A percentile compares a stretch with the other conserved stretches of the same genome.
These are phyloP conservation scores for Bremia lactucae DNA, from an alignment of 352 stramenopile species.

Conservation along the genomic window DNA sequence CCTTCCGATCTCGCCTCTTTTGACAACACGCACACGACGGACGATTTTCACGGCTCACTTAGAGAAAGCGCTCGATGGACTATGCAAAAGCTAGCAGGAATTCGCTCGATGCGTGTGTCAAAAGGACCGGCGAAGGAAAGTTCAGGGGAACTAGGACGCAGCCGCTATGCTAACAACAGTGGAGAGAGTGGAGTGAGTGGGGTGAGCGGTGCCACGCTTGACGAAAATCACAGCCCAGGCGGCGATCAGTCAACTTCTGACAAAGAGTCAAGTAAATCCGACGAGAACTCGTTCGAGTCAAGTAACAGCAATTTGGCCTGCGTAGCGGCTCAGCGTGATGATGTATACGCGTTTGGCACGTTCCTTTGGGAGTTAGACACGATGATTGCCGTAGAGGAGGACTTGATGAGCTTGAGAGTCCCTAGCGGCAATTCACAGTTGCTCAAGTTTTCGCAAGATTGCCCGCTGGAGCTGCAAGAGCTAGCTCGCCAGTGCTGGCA, in stretches of 20 bases:
- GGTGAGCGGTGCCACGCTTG: conserved; percentile 18
- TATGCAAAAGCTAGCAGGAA: conserved; percentile 26
- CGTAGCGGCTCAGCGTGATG: conserved; percentile 23
- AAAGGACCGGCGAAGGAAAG: conserved; percentile 3
- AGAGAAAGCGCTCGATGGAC: conserved; percentile 34
- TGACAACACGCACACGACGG: conserved; percentile 8
- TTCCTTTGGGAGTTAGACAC: conserved; percentile 71
- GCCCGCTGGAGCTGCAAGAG: conserved; percentile 40
- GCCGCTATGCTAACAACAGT: conserved; percentile 23
- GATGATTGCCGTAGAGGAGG: conserved; percentile 53
- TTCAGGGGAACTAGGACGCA: conserved; percentile 9
- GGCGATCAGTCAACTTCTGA: conserved; percentile 14
- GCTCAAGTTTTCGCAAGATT: conserved; percentile 56
- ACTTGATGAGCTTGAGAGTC: conserved; percentile 24
- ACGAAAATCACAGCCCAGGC: conserved; percentile 22
- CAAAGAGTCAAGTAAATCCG: conserved; percentile 15
- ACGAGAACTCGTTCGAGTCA: conserved; percentile 20
- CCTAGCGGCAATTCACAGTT: conserved; percentile 32
- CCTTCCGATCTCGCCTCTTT: conserved; percentile 17
- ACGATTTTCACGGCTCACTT: conserved; percentile 33
- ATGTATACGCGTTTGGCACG: conserved; percentile 65
- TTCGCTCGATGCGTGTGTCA: conserved; percentile 5
- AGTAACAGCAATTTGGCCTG: conserved; percentile 11
- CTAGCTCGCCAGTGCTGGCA: conserved; percentile 54
- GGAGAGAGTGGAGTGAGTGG: conserved; percentile 18